Evolutionary conservation across 148 eudicot species (phyloP).

Genomic region (Arbutus unedo): DNA sequence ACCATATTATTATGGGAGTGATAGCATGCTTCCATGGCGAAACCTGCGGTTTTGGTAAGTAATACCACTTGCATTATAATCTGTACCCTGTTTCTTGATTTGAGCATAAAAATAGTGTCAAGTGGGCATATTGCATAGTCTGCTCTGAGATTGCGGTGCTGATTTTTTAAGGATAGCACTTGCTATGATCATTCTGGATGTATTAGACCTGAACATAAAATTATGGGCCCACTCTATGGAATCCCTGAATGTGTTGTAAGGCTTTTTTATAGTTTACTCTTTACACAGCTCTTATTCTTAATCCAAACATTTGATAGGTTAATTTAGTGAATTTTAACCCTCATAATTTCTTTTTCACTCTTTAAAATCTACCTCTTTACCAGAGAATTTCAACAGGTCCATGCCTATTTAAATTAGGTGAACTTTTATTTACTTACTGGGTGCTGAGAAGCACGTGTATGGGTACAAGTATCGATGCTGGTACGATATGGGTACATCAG

Average conservation of each 20-base stretch:
- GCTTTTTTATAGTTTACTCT: not conserved
- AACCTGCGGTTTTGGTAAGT: constrained; percentile 83
- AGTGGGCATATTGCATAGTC: not conserved
- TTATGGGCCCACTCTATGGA: not conserved
- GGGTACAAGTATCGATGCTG: too few relatives aligned
- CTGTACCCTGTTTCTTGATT: not conserved
- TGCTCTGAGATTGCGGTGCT: not conserved
- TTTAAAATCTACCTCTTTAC: not conserved
- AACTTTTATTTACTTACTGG: not conserved
- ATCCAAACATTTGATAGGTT: not conserved
- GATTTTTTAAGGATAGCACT: not conserved
- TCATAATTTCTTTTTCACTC: not conserved
- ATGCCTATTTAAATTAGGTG: constrained; percentile 8
- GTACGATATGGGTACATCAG: too few relatives aligned
- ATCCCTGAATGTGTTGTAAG: not conserved
- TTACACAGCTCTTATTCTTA: not conserved
- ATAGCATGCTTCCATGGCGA: constrained; percentile 81
- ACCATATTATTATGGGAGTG: constrained; percentile 80
- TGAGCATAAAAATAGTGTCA: not conserved
- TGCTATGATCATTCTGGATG: constrained; percentile 7
- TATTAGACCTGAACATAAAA: not conserved
- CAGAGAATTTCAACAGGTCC: not conserved
- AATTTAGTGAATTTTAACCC: not conserved
- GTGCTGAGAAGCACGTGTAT: not conserved
- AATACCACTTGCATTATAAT: not conserved